Evolutionary conservation across 2,329 filamentous ascomycete species (phyloP).

Genomic region (Penicillium sp.): DNA sequence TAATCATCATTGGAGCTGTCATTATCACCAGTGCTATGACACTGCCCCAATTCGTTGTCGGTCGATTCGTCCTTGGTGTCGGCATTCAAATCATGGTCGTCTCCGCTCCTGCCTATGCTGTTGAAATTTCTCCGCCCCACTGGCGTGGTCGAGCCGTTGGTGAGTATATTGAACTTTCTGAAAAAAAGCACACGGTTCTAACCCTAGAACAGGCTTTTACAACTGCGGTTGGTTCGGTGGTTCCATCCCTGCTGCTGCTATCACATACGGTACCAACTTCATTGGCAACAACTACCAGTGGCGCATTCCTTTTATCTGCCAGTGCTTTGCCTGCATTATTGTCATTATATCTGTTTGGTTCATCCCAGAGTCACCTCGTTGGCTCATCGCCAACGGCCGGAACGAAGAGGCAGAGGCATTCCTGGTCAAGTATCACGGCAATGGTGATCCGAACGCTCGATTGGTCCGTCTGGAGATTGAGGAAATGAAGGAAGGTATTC

Average conservation of each 20-base stretch:
- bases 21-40: slow-evolving; percentile 41
- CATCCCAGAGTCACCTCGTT: slow-evolving; percentile 66
- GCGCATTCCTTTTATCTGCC: slow-evolving; percentile 65
- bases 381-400: slow-evolving; percentile 26
- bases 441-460: slow-evolving; percentile 26
- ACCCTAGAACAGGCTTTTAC: slow-evolving; percentile 41
- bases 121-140: slow-evolving; percentile 51
- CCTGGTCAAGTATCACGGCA: slow-evolving; percentile 28
- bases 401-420: slow-evolving; percentile 24
- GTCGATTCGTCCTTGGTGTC: slow-evolving; percentile 49
- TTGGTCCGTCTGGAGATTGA: slow-evolving; percentile 29
- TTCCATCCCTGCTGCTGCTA: slow-evolving; percentile 50
- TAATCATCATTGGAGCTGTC: slow-evolving; percentile 49
- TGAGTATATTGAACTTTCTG: slow-evolving; percentile 15
- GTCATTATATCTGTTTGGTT: slow-evolving; percentile 59
- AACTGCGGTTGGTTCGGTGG: slow-evolving; percentile 56
- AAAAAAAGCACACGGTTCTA: neutral
- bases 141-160: slow-evolving; percentile 51
- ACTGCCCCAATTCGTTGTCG: slow-evolving; percentile 46
- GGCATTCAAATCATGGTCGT: slow-evolving; percentile 52
- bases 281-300: slow-evolving; percentile 52
- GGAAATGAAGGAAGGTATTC: slow-evolving; percentile 40
- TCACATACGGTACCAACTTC: slow-evolving; percentile 50
- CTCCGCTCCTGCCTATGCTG: slow-evolving; percentile 49
- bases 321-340: slow-evolving; percentile 60